Evolutionary conservation across 306 rosid genomes (phyloP).

Genomic region (Dryas drummondii): DNA sequence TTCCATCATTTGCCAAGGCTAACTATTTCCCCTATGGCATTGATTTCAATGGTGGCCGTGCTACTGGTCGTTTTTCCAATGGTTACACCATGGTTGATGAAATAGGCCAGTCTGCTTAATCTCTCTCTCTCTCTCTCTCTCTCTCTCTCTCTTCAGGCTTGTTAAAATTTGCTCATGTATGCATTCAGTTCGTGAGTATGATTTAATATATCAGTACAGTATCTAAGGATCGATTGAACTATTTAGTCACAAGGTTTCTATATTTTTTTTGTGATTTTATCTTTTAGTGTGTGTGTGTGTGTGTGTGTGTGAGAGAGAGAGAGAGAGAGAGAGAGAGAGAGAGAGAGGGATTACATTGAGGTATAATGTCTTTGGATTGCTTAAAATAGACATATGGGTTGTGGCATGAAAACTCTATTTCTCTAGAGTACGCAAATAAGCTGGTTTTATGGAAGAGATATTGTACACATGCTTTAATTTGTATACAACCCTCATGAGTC

Average conservation of each 20-base stretch:
- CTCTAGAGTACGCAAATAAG: neutral
- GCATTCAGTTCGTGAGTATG: neutral
- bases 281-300: too few relatives aligned
- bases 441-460: neutral
- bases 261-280: too few relatives aligned
- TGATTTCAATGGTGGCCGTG: slow-evolving; percentile 72
- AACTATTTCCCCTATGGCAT: slow-evolving; percentile 91
- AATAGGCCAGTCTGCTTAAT: slow-evolving; percentile 35
- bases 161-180: neutral
- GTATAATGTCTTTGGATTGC: neutral
- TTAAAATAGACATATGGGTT: neutral
- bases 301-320: too few relatives aligned
- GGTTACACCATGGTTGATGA: slow-evolving; percentile 90
- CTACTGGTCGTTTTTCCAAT: slow-evolving; percentile 89
- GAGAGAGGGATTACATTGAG: neutral
- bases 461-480: neutral
- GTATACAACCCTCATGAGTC: too few relatives aligned
- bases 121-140: slow-evolving; percentile 3
- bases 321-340: neutral
- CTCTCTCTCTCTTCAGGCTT: neutral
- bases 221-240: too few relatives aligned
- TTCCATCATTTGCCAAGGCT: slow-evolving; percentile 87
- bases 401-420: neutral
- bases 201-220: too few relatives aligned
- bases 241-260: too few relatives aligned